Conservation (phyloP, 768 basidiomycete species). For the Hortiboletus flavorubellus region DNA sequence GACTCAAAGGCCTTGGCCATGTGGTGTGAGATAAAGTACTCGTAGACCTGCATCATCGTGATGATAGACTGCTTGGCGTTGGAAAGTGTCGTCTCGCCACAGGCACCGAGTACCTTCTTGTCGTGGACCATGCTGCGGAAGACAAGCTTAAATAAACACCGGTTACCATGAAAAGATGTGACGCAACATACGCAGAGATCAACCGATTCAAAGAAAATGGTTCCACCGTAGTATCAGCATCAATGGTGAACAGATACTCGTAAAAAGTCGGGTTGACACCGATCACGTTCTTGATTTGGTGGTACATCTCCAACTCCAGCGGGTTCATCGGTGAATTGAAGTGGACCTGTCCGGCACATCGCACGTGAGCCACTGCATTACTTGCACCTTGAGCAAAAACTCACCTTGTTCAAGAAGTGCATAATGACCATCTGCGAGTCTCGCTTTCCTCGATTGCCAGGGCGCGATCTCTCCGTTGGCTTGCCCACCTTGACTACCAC, state of each 20-base stretch:
- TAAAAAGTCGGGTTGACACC: conserved; percentile 99
- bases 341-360: conserved; percentile 63
- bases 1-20: conserved; percentile 98
- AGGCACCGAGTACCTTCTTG: conserved; percentile 89
- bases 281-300: conserved; percentile 99
- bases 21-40: conserved; percentile 99
- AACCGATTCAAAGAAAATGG: conserved; percentile 85
- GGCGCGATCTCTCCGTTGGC: conserved; percentile 87
- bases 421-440: conserved; percentile 96
- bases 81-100: conserved; percentile 90
- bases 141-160: background rate
- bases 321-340: conserved; percentile 44
- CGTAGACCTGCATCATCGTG: conserved; percentile 99
- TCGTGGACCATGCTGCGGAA: conserved; percentile 88
- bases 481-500: conserved; percentile 94
- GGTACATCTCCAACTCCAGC: conserved; percentile 95
- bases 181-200: conserved; percentile 78
- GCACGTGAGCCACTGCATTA: background rate
- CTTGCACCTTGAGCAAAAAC: conserved; percentile 4
- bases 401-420: conserved; percentile 96
- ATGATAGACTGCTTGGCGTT: conserved; percentile 94
- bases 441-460: conserved; percentile 97
- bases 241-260: conserved; percentile 91
- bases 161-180: background rate
- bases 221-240: conserved; percentile 93